phyloP scores from a whole-genome alignment of 169 alveolate genomes.

The Miamiensis avidus region DNA sequence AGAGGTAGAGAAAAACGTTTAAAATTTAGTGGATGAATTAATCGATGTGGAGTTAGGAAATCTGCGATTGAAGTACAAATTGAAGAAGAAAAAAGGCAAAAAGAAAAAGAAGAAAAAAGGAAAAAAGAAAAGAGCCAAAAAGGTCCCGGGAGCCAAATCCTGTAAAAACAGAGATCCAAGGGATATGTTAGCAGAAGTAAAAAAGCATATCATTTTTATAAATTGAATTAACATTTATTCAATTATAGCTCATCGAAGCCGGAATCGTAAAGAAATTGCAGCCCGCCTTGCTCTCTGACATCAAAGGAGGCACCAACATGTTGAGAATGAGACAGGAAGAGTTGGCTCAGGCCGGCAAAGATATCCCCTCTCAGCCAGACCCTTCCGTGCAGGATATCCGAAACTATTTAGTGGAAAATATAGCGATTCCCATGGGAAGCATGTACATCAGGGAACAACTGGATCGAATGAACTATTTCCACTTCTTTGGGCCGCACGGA shows the following conservation, averaged over 20 bases:
- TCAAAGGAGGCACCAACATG: slow-evolving; percentile 61
- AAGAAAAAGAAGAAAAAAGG: slow-evolving; percentile 60
- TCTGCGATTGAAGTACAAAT: slow-evolving; percentile 47
- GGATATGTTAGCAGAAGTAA: slow-evolving; percentile 65
- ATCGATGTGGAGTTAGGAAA: slow-evolving; percentile 46
- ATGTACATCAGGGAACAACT: slow-evolving; percentile 63
- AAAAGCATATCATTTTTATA: neutral
- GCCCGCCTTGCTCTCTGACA: slow-evolving; percentile 40
- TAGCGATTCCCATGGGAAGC: slow-evolving; percentile 79
- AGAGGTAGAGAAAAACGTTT: slow-evolving; percentile 28
- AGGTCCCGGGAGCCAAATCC: slow-evolving; percentile 69
- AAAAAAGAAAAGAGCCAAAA: slow-evolving; percentile 50
- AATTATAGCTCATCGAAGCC: slow-evolving; percentile 50
- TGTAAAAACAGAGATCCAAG: slow-evolving; percentile 60
- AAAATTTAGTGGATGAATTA: slow-evolving; percentile 42
- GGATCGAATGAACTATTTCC: slow-evolving; percentile 55
- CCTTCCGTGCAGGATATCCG: slow-evolving; percentile 76
- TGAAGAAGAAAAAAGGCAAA: slow-evolving; percentile 56
- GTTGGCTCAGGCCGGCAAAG: slow-evolving; percentile 9
- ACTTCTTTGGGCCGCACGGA: slow-evolving; percentile 86
- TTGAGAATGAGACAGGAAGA: slow-evolving; percentile 39
- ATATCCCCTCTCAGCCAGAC: slow-evolving; percentile 45
- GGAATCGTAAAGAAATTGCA: slow-evolving; percentile 70
- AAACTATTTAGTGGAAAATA: slow-evolving; percentile 64
- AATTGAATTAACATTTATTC: neutral